phyloP scores from a whole-genome alignment of 2,329 filamentous ascomycete genomes.

The Cladosporium phlei region DNA sequence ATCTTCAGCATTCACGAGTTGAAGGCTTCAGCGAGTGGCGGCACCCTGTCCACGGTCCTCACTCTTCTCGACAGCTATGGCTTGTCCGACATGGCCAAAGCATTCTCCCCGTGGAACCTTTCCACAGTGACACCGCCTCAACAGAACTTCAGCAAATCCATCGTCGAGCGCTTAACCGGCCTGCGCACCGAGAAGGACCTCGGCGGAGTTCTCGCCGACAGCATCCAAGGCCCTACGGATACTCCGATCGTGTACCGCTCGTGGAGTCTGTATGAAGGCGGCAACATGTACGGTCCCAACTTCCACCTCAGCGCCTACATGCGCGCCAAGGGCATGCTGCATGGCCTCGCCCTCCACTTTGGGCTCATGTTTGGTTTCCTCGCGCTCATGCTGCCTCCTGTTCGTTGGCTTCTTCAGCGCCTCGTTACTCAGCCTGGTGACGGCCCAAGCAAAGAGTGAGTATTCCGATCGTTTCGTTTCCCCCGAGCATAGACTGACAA shows the following conservation, averaged over 20 bases:
- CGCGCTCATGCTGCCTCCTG: constrained; percentile 47
- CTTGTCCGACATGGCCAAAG: constrained; percentile 44
- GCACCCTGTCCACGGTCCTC: constrained; percentile 62
- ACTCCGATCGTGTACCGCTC: constrained; percentile 55
- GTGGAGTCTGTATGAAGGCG: constrained; percentile 50
- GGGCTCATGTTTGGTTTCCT: constrained; percentile 43
- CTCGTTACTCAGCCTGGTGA: constrained; percentile 48
- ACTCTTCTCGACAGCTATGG: constrained; percentile 47
- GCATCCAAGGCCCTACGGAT: constrained; percentile 50
- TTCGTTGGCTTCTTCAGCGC: constrained; percentile 48
- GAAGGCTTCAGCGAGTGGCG: constrained; percentile 52
- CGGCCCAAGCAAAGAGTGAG: constrained; percentile 44
- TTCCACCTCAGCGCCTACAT: constrained; percentile 57
- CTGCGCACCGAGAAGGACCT: constrained; percentile 52
- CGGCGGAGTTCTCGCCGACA: constrained; percentile 52
- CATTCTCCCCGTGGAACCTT: constrained; percentile 49
- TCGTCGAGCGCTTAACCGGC: constrained; percentile 45
- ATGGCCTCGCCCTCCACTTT: constrained; percentile 47
- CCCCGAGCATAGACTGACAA: constrained; percentile 4
- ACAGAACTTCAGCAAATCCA: constrained; percentile 28
- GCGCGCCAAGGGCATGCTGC: constrained; percentile 46
- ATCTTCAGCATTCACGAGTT: constrained; percentile 51
- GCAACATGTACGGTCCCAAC: constrained; percentile 52
- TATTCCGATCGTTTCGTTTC: constrained; percentile 27
- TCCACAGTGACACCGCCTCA: constrained; percentile 40